These are phyloP conservation scores for Hippophae gyantsensis DNA, from an alignment of 306 rosid genomes.

Conservation along the genomic window DNA sequence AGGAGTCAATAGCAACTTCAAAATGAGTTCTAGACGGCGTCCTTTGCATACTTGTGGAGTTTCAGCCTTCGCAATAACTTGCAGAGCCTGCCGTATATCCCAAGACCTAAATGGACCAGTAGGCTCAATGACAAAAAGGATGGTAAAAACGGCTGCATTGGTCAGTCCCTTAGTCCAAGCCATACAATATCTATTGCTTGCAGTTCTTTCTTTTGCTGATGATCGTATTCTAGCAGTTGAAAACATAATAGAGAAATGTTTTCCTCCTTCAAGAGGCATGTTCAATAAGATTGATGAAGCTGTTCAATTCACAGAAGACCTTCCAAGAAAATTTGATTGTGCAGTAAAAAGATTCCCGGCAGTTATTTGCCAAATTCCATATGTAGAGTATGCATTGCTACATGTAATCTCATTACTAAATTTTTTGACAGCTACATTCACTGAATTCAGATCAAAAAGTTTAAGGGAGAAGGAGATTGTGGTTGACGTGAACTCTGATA, in stretches of 20 bases:
- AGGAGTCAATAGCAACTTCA: constrained; percentile 20
- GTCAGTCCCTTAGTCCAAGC: constrained; percentile 29
- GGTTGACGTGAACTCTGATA: constrained; percentile 27
- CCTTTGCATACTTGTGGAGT: constrained; percentile 57
- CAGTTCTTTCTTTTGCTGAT: constrained; percentile 47
- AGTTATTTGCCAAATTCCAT: constrained; percentile 21
- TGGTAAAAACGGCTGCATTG: constrained; percentile 17
- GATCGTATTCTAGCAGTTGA: constrained; percentile 32
- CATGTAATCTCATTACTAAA: constrained; percentile 33
- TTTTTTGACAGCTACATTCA: constrained; percentile 25
- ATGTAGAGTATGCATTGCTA: constrained; percentile 33
- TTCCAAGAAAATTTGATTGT: constrained; percentile 44
- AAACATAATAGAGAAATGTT: constrained; percentile 29
- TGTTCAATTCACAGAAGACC: constrained; percentile 15
- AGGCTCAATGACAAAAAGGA: constrained; percentile 35
- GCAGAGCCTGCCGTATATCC: constrained; percentile 24
- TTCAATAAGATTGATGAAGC: constrained; percentile 51
- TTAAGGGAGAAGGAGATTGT: constrained; percentile 39
- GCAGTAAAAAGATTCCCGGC: constrained; percentile 25
- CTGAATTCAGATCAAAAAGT: constrained; percentile 24
- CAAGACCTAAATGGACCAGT: constrained; percentile 43
- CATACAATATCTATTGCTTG: constrained; percentile 32
- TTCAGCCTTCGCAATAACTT: constrained; percentile 34
- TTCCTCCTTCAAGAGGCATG: constrained; percentile 36
- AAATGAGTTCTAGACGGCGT: constrained; percentile 37